Conservation (phyloP, 2,329 filamentous ascomycete species). For the Zymoseptoria brevis region DNA sequence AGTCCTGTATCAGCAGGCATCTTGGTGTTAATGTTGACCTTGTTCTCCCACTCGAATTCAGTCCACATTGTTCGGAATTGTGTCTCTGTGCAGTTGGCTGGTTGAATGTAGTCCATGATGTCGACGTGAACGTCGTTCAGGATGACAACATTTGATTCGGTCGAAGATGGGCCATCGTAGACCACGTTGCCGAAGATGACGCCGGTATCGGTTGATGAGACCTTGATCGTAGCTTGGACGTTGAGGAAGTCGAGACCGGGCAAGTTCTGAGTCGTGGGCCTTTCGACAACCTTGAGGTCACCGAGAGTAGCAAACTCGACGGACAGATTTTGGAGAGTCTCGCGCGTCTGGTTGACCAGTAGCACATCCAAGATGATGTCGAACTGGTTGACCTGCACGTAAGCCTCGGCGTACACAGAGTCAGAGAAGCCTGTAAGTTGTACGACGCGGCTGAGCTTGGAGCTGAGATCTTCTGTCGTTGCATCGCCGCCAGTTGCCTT, state of each 20-base stretch:
- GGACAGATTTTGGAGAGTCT: conserved; percentile 92
- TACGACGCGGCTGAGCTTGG: conserved; percentile 91
- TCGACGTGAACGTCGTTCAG: conserved; percentile 97
- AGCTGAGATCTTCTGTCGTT: conserved; percentile 74
- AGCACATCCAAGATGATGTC: conserved; percentile 96
- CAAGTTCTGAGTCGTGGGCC: conserved; percentile 91
- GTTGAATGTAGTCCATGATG: conserved; percentile 99
- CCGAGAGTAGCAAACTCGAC: conserved; percentile 98
- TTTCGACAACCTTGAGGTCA: conserved; percentile 94
- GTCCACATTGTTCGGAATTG: conserved; percentile 99
- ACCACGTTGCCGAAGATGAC: conserved; percentile 99
- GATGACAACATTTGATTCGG: conserved; percentile 93
- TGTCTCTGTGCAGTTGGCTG: conserved; percentile 90
- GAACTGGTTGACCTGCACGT: conserved; percentile 97
- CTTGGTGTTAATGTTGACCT: conserved; percentile 99
- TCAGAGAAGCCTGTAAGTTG: conserved; percentile 98
- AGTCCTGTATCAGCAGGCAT: conserved; percentile 63
- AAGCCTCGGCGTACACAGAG: conserved; percentile 96
- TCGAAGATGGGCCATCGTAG: conserved; percentile 87
- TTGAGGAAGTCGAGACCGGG: conserved; percentile 96
- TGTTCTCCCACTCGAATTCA: conserved; percentile 99
- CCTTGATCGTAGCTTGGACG: conserved; percentile 97
- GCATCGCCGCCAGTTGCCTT: conserved; percentile 88
- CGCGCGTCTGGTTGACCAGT: conserved; percentile 91
- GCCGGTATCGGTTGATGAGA: conserved; percentile 93